Base-by-base conservation (phyloP, 306 rosid genomes). In the Phaseolus lunatus region DNA sequence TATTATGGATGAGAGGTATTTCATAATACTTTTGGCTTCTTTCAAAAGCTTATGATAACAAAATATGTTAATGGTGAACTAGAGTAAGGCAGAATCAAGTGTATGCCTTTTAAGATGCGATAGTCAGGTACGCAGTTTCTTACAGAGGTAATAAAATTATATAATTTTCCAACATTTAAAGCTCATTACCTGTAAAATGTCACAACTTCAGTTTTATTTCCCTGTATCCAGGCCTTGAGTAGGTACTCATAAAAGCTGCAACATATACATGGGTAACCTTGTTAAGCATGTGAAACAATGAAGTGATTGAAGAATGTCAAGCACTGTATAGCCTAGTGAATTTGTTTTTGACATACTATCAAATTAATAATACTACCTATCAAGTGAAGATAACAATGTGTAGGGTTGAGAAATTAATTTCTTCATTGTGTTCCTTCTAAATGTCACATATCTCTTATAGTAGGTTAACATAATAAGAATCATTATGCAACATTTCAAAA, bases 181-280 rank as follows among this genome's bases (percentile, higher is more conserved):
- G 84, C 57, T 83, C 73, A 80, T 77, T 75, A 89, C 91, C 89
- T 84, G 77, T 89, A 89, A 80, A 52, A 71, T 31, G 73, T 56
- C 33, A 87, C 91, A 1, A 13, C 82, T 83, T 87, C 93, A 41
- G 93, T 89, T 71, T 81, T 87, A 82, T 89, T 89, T 72, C 93
- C 93, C 70, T 78, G 91, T 79, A 87, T 81, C 93, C 91, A 89
- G 53, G 86, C 93, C 88, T 89, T 85, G 79, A 89, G 93, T 64
- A 89, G 80, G 82, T 89, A 89, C 73, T 89, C 91, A 24, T 89
- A 89, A 63, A 89, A 89, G 76, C 93, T 89, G 83, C 81, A 77
- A 44, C 68, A 83, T 56, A 79, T 27, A 49, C 74, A 73, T 66
- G 61, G 70, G 72, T n/a, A 67, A 56, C 54, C 26, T 44, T 7